Evolutionary conservation across 2,329 filamentous ascomycete species (phyloP), one percentile per base, ranked within the genome.

Genomic region (Zymoseptoria brevis): DNA sequence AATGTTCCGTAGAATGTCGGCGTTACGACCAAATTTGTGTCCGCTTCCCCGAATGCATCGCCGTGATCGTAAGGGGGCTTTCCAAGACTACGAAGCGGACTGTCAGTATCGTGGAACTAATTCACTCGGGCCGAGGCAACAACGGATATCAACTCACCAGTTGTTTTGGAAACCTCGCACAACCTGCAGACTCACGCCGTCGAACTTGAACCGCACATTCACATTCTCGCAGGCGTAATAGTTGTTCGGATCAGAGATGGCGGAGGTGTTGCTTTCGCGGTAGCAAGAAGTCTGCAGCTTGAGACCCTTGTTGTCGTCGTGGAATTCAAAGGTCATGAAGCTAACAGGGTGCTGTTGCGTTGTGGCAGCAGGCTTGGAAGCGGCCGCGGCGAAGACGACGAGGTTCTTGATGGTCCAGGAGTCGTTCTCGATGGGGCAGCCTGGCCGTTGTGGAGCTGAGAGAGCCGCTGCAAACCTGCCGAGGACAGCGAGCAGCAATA

Each of bases 251-350:
- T 58, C 56, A 16, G 61, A 50, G n/a, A 55, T 56, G 22, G 65
- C 26, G 3, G 57, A 55, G 21, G 45, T 50, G 49, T 63, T 54
- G 13, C 57, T 56, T n/a, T 57, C 52, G 49, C 54, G 60, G 1
- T 53, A 45, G 60, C 69, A 71, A 16, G 61, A 59, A 9, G 67
- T 69, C 54, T 66, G 61, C 19, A 67, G 51, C 48, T 65, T 59
- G 30, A 71, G 62, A 8, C 68, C 68, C 5, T 51, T 53, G 61
- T 71, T 71, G 56, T 57, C 56, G 60, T 71, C 69, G 22, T 59
- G 45, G 55, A 71, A 66, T 56, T 65, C 41, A 62, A 71, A 69
- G 53, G 57, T 9, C 54, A 71, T 57, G 63, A 57, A 62, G 56
- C 50, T 62, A 35, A 57, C 55, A 21, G 24, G 45, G 8, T 26